Conservation (phyloP, 768 basidiomycete genomes). For the Auriscalpium orientale region DNA sequence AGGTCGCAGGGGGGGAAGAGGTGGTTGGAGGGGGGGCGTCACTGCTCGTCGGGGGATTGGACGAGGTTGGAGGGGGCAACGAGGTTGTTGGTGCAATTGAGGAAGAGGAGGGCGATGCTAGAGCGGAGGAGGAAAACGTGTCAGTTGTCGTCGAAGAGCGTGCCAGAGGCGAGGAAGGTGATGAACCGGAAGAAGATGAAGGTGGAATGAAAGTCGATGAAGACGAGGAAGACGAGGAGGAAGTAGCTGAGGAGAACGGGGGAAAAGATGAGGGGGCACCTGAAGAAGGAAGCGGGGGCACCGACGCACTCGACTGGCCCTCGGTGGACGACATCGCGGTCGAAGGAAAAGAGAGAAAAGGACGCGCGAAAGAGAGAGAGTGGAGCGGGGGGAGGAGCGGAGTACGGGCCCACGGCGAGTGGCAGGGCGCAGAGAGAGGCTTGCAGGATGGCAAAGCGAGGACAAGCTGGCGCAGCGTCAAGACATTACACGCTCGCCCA, state of each 20-base stretch:
- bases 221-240: not conserved
- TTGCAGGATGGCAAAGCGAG: not conserved
- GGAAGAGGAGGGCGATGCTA: not conserved
- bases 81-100: not conserved
- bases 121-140: not conserved
- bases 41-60: not conserved
- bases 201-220: not conserved
- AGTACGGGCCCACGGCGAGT: not conserved
- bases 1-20: not conserved
- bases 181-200: constrained; percentile 1
- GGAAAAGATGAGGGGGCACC: not conserved
- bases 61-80: not conserved
- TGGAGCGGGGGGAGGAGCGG: not conserved
- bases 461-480: not conserved
- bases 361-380: not conserved
- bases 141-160: not conserved
- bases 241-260: constrained; percentile 5
- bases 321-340: not conserved
- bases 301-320: not conserved
- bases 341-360: not conserved
- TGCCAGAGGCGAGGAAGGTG: not conserved
- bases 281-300: not conserved
- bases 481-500: not conserved
- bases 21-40: not conserved
- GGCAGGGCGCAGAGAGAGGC: not conserved